Evolutionary conservation across 176 grass and related monocot species (phyloP), one percentile per base, ranked within the genome.

Genomic region (Leersia perrieri): DNA sequence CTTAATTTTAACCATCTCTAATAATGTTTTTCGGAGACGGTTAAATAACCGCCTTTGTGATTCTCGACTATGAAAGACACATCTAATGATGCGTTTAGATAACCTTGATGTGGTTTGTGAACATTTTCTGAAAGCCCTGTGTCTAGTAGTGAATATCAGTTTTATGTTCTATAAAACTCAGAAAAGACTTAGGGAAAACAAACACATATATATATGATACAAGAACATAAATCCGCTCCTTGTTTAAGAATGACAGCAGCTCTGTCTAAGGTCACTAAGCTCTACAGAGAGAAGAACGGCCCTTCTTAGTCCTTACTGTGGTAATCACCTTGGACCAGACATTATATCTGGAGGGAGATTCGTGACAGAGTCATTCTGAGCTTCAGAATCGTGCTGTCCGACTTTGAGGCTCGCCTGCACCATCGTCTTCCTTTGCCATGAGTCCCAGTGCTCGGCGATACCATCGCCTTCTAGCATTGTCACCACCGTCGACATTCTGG

Each of bases 401-500:
- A 33, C 29, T 42, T 79, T 38, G 16, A 33, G 40, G 39, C 31
- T 65, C 7, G 7, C 39, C 28, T 39, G 76, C 23, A 66, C 28
- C 7, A 51, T 65, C 27, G n/a, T 62, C 39, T 33, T 63, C 57
- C 15, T 77, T 29, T 64, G 9, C 76, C 76, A 79, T 45, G 40
- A 11, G 9, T 79, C 76, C 76, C 60, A 66, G 18, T 65, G 31
- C 25, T 66, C 76, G 0, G 62, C 62, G 9, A 67, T 25, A 25
- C 76, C 81, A 7, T 47, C 53, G 28, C 53, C 61, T 83, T 83
- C 81, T 23, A 83, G 70, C 81, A 83, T 83, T 38, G 66, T 49
- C 53, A 83, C 81, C 33, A 83, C 81, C 7, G 57, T 39, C 22
- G 81, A 83, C 81, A 83, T 83, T n/a, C 27, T 83, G 38, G 81